phyloP scores from a whole-genome alignment of 768 basidiomycete species.

The Scleroderma citrinum region DNA sequence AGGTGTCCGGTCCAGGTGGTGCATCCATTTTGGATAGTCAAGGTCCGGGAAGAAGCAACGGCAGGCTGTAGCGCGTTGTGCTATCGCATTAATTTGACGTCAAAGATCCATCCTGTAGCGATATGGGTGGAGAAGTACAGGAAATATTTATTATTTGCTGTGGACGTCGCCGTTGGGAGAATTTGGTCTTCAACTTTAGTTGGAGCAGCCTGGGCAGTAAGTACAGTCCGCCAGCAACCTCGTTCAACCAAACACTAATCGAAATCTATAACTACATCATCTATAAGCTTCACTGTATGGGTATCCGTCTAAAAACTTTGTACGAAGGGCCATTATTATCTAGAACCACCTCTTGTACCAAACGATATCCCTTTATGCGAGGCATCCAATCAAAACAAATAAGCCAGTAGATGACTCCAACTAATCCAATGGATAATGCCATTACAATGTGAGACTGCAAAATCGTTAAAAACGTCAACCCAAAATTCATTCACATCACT shows the following conservation, averaged over 20 bases:
- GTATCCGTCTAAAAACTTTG: constrained; percentile 42
- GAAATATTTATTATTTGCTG: background rate
- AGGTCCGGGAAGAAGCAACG: background rate
- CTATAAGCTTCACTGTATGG: constrained; percentile 3
- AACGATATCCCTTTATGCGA: constrained; percentile 38
- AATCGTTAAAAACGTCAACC: background rate
- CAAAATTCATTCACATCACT: constrained; percentile 15
- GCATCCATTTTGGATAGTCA: constrained; percentile 13
- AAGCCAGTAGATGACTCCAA: constrained; percentile 56
- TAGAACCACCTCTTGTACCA: constrained; percentile 40
- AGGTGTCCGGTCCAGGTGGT: background rate
- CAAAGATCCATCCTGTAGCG: background rate
- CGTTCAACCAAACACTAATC: no score
- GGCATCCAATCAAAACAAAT: constrained; percentile 48
- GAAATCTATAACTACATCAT: background rate
- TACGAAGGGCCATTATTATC: constrained; percentile 58
- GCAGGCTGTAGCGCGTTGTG: background rate
- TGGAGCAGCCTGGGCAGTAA: no score
- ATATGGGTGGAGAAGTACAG: constrained; percentile 3
- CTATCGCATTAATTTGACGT: background rate
- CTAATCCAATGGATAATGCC: constrained; percentile 39
- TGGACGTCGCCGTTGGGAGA: no score
- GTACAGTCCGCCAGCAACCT: no score
- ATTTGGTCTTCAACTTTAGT: no score
- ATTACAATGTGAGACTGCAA: constrained; percentile 46